Evolutionary conservation across 805 yeast species (phyloP).

Genomic region (Phaffomyces thermotolerans): DNA sequence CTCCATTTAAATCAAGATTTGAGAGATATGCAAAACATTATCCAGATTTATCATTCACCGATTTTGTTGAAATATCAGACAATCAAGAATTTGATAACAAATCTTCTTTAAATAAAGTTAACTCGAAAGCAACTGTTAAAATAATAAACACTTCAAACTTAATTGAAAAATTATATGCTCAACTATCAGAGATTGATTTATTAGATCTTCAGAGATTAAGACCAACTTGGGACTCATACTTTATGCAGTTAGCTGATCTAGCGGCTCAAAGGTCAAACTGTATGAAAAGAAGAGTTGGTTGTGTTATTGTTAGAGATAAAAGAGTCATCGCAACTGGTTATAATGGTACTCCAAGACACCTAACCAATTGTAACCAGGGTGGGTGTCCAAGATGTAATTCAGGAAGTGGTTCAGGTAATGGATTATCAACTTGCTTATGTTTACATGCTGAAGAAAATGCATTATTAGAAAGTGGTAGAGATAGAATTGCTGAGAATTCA

Average conservation of each 20-base stretch:
- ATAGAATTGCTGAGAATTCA: conserved; percentile 58
- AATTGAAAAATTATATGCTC: conserved; percentile 29
- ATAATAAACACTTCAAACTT: conserved; percentile 44
- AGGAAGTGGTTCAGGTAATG: conserved; percentile 54
- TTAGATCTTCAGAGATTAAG: conserved; percentile 55
- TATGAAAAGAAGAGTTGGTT: conserved; percentile 96
- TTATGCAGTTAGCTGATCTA: conserved; percentile 86
- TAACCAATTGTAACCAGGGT: conserved; percentile 87
- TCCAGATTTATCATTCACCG: conserved; percentile 17
- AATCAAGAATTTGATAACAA: conserved; percentile 22
- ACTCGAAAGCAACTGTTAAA: conserved; percentile 45
- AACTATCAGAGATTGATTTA: conserved; percentile 36
- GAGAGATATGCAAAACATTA: conserved; percentile 23
- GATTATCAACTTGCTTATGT: conserved; percentile 80
- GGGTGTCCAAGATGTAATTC: conserved; percentile 89
- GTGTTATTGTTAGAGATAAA: conserved; percentile 81
- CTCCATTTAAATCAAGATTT: conserved; percentile 50
- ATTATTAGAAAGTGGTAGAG: conserved; percentile 87
- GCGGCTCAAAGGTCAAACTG: conserved; percentile 93
- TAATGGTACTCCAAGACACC: conserved; percentile 92
- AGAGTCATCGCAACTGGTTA: conserved; percentile 94
- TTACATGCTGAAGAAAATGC: conserved; percentile 98
- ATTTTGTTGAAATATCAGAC: conserved; percentile 37
- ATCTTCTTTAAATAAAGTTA: conserved; percentile 31
- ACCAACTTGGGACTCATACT: conserved; percentile 95